These are phyloP conservation scores for Malus sylvestris DNA, from an alignment of 306 rosid genomes.

Conservation along the genomic window DNA sequence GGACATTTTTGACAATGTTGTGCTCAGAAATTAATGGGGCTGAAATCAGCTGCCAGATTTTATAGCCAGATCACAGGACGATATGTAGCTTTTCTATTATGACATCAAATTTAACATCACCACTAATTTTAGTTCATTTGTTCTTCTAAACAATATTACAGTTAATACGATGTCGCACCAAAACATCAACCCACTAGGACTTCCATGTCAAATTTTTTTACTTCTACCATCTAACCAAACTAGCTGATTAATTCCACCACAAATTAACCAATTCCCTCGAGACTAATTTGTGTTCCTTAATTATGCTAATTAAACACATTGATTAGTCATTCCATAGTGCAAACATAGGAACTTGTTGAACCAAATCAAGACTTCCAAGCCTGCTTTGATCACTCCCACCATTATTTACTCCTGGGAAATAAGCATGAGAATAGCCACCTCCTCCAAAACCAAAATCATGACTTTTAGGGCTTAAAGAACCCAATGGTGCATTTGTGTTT, in stretches of 20 bases:
- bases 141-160: background rate
- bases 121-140: background rate
- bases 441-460: conserved; percentile 47
- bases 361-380: conserved; percentile 51
- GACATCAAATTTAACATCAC: background rate
- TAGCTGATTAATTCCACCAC: background rate
- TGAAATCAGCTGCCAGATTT: background rate
- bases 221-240: conserved; percentile 3
- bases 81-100: background rate
- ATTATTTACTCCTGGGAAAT: conserved; percentile 49
- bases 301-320: background rate
- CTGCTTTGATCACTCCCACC: conserved; percentile 41
- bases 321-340: conserved; percentile 71
- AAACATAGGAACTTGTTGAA: conserved; percentile 72
- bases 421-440: conserved; percentile 38
- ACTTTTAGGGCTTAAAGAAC: conserved; percentile 26
- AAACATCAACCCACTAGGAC: background rate
- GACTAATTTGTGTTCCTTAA: background rate
- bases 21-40: background rate
- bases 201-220: background rate
- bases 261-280: conserved; percentile 2
- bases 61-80: background rate
- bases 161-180: background rate
- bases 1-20: background rate
- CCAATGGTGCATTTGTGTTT: background rate